These are phyloP conservation scores for Blastobotrys malaysiensis DNA, from an alignment of 1,139 yeast species.

Conservation along the genomic window DNA sequence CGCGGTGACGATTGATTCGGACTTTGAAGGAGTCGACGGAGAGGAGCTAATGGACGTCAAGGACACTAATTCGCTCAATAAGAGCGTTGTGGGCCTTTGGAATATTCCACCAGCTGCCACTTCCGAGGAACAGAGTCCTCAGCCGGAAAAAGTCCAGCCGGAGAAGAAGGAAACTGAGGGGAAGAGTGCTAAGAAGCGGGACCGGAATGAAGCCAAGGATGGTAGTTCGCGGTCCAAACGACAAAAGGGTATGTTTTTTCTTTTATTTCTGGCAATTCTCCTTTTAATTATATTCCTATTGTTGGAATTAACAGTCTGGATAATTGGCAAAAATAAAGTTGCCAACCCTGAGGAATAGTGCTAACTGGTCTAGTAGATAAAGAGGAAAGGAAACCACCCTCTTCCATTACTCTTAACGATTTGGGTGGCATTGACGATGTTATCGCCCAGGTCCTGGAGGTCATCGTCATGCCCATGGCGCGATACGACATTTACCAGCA, in stretches of 20 bases:
- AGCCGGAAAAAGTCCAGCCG: slow-evolving; percentile 14
- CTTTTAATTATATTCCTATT: no score
- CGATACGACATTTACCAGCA: slow-evolving; percentile 88
- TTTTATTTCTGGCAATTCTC: no score
- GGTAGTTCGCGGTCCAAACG: slow-evolving; percentile 19
- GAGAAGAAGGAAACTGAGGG: slow-evolving; percentile 22
- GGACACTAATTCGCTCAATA: slow-evolving; percentile 58
- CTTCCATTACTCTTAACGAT: slow-evolving; percentile 52
- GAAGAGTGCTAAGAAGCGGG: slow-evolving; percentile 20
- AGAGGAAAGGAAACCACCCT: slow-evolving; percentile 24
- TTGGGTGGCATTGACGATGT: slow-evolving; percentile 88
- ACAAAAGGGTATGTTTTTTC: slow-evolving; percentile 35
- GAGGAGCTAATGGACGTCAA: slow-evolving; percentile 53
- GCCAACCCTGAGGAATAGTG: no score
- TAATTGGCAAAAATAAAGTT: no score
- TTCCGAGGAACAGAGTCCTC: slow-evolving; percentile 14
- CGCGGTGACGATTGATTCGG: slow-evolving; percentile 34
- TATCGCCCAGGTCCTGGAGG: slow-evolving; percentile 78
- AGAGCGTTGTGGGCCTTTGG: slow-evolving; percentile 73
- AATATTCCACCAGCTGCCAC: slow-evolving; percentile 24
- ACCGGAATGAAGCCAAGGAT: slow-evolving; percentile 33
- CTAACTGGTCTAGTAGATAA: not conserved
- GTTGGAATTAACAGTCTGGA: no score
- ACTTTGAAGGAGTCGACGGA: slow-evolving; percentile 40
- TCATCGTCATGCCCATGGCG: slow-evolving; percentile 82